Percentiles rank a stretch among this genome's conserved stretches.
These are phyloP conservation scores for Diaporthe longicolla DNA, from an alignment of 2,329 filamentous ascomycete species.

Conservation along the genomic window DNA sequence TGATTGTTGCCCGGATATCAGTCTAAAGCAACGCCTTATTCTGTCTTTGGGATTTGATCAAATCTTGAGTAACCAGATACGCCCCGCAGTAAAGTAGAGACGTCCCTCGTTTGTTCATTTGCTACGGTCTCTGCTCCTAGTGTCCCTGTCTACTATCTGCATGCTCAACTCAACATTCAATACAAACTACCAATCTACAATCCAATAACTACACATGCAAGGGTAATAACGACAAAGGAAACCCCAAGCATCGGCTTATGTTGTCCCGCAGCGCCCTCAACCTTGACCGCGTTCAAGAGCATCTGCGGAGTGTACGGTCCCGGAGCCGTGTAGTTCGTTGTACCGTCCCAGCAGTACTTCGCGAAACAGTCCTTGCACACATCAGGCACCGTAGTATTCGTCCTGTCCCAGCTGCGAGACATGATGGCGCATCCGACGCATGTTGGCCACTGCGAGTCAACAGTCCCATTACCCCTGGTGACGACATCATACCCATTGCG, in stretches of 20 bases:
- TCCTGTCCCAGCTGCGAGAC: conserved; percentile 80
- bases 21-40: no score
- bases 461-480: conserved; percentile 85
- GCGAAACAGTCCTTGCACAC: conserved; percentile 83
- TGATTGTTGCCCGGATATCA: no score
- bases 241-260: not conserved
- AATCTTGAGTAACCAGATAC: no score
- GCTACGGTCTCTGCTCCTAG: no score
- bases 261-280: not conserved
- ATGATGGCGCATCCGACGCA: conserved; percentile 93
- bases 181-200: not conserved
- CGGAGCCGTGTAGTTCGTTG: conserved; percentile 49
- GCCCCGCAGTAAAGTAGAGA: no score
- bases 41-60: no score
- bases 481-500: conserved; percentile 87
- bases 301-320: conserved; percentile 49
- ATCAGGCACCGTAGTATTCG: conserved; percentile 75
- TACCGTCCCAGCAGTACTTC: conserved; percentile 95
- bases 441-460: conserved; percentile 80
- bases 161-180: not conserved
- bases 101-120: no score
- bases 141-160: not conserved
- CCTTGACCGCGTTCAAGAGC: not conserved
- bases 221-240: not conserved
- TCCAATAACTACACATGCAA: not conserved